Base-by-base conservation (phyloP, 2,329 filamentous ascomycete genomes). In the Alternaria dauci region DNA sequence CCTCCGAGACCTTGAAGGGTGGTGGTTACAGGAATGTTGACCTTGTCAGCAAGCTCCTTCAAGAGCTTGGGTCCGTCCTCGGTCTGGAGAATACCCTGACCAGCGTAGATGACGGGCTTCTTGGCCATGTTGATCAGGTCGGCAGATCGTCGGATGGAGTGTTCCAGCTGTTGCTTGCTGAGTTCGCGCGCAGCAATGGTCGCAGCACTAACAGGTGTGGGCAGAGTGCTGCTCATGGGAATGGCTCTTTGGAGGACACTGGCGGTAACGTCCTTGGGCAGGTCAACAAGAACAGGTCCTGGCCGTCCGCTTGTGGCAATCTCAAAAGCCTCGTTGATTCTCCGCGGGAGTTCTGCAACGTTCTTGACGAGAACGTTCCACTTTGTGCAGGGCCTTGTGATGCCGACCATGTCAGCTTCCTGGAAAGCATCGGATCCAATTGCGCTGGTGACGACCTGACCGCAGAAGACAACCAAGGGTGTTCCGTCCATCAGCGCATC, bases 341-440 rank as follows among this genome's bases (percentile, higher is more conserved):
- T 88, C 72, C 92, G 88, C 52, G 95, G 95, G 57, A 99, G 85
- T 81, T 99, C 95, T 52, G 92, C 93, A 56, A 97, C 89, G 78
- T 90, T 94, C 86, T 96, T 97, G 50, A 97, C 93, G 93, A 98
- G 96, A 62, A 96, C 93, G 73, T 98, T 98, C 95, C 95, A 99
- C 84, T 98, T 98, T 70, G 94, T 97, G 85, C 94, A 97, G 20
- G 94, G 89, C 74, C 94, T 88, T 34, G 93, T 96, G 79, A 99
- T 98, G 70, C 94, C 94, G 61, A 97, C 85, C 36, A 96, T 89
- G 76, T 99, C 95, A 60, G 93, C 94, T 81, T 98, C 95, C 79
- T 99, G 95, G 86, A 98, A 98, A 58, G 93, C 93, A 78, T 98
- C 94, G 65, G 91, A 96, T 63, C 95, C 95, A 79, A 98, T 97